Conservation (phyloP, 257 asterid genomes). For the Craterostigma plantagineum region DNA sequence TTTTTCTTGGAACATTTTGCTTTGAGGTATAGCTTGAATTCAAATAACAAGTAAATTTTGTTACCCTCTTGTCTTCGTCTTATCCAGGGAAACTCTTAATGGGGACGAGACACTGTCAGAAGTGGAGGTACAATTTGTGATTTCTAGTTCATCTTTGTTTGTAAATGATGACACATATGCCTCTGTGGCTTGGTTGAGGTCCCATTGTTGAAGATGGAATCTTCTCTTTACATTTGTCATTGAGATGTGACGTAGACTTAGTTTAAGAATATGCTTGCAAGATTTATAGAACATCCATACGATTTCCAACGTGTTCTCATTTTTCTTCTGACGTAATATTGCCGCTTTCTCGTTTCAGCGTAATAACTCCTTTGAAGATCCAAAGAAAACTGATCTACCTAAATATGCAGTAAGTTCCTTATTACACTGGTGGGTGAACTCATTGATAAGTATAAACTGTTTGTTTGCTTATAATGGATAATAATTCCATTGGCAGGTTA, state of each 20-base stretch:
- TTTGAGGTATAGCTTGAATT: conserved; percentile 1
- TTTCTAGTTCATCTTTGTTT: too few relatives aligned
- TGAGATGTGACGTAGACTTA: too few relatives aligned
- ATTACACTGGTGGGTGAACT: conserved; percentile 2
- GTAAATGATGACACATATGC: conserved; percentile 3
- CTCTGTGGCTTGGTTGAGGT: conserved; percentile 3
- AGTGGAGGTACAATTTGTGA: conserved; percentile 16
- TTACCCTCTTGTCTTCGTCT: conserved; percentile 5
- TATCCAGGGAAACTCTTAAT: conserved; percentile 18
- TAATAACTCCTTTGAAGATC: conserved; percentile 15
- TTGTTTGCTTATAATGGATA: conserved; percentile 7
- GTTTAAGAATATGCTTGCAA: too few relatives aligned
- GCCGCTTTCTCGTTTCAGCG: conserved; percentile 25
- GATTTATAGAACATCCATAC: too few relatives aligned
- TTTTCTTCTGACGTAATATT: conserved; percentile 5
- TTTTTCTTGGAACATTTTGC: too few relatives aligned
- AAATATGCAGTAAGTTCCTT: conserved; percentile 72
- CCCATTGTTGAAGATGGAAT: too few relatives aligned
- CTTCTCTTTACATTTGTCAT: too few relatives aligned
- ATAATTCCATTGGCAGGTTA: conserved; percentile 26
- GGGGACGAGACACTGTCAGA: conserved; percentile 14
- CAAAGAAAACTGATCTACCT: conserved; percentile 37
- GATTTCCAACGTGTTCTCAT: conserved; percentile 6
- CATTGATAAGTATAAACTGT: too few relatives aligned
- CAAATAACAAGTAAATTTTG: conserved; percentile 3